Evolutionary conservation across 306 rosid species (phyloP), one percentile per base, ranked within the genome.

Genomic region (Dalbergia cultrata): DNA sequence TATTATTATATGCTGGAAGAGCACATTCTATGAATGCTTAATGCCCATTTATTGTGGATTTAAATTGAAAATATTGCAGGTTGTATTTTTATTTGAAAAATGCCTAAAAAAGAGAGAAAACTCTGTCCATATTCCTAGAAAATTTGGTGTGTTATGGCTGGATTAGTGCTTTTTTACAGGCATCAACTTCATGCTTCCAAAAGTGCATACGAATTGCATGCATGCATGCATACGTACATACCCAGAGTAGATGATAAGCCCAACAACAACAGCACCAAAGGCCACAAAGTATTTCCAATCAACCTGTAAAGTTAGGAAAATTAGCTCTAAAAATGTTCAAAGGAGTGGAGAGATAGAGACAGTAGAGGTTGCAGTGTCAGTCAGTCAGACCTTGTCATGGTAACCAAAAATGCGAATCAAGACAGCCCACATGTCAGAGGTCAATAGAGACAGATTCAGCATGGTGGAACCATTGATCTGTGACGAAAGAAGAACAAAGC

Each of bases 391-490:
- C 97, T 93, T 93, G 81, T 95, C 97, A 17, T 88, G 85, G 87
- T 91, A 91, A 18, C 96, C 97, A 34, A 86, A 90, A 52, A 95
- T 84, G 73, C 98, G 99, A 83, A 95, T 95, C 68, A 95, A 58
- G 69, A 91, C 94, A 2, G 99, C 84, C 97, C 99, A 95, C 99
- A 95, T 95, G 88, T 95, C 99, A 7, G 99, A 95, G 72, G 99
- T 95, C 63, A 95, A 86, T 79, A 95, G 85, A 61, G 99, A 95
- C 82, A 95, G 89, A 84, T 95, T 95, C 45, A 95, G 89, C 98
- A 95, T 95, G 59, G 99, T 91, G 34, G 99, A 88, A 54, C 99
- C 99, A 44, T 83, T 89, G 52, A 70, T 79, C 99, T 93, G 94
- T 82, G 61, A 80, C 74, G 61, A 72, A 83, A 19, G 50, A 80